A percentile compares a stretch with the other conserved stretches of the same genome.
phyloP scores from a whole-genome alignment of 495 filamentous ascomycete genomes.

The Hyphodiscus hymeniophilus region DNA sequence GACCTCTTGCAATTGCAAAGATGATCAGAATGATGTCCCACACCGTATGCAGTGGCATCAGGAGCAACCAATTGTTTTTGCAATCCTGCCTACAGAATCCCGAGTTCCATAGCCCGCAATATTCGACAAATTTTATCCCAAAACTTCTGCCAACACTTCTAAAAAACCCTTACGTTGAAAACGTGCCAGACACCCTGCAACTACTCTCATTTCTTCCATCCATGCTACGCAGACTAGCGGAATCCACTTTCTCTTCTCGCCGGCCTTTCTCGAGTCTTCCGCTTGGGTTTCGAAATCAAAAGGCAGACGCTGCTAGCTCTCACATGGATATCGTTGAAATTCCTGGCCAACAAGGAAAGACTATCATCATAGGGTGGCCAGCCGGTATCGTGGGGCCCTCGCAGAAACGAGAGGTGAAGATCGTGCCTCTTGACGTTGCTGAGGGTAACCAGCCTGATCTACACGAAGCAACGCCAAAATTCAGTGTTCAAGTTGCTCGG shows the following conservation, averaged over 20 bases:
- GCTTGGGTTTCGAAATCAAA: not conserved
- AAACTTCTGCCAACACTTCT: not conserved
- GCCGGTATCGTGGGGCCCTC: too few relatives aligned
- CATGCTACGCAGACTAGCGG: not conserved
- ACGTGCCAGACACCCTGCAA: not conserved
- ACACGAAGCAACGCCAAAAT: not conserved
- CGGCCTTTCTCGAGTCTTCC: not conserved
- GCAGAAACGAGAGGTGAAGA: not conserved
- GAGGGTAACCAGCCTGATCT: not conserved
- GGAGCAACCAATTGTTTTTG: constrained; percentile 1
- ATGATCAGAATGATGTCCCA: not conserved
- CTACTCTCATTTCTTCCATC: constrained; percentile 6
- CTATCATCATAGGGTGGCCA: not conserved
- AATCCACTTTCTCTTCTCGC: not conserved
- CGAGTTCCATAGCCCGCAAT: not conserved
- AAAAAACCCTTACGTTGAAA: not conserved
- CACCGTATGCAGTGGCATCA: constrained; percentile 5
- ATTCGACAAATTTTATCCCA: not conserved
- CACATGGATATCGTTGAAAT: not conserved
- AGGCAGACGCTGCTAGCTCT: not conserved
- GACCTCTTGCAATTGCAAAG: not conserved
- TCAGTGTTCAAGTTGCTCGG: not conserved
- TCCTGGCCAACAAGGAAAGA: not conserved
- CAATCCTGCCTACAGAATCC: not conserved
- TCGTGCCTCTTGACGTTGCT: not conserved